Evolutionary conservation across 1,284 basidiomycete species (phyloP).

Genomic region (Malassezia dermatis): DNA sequence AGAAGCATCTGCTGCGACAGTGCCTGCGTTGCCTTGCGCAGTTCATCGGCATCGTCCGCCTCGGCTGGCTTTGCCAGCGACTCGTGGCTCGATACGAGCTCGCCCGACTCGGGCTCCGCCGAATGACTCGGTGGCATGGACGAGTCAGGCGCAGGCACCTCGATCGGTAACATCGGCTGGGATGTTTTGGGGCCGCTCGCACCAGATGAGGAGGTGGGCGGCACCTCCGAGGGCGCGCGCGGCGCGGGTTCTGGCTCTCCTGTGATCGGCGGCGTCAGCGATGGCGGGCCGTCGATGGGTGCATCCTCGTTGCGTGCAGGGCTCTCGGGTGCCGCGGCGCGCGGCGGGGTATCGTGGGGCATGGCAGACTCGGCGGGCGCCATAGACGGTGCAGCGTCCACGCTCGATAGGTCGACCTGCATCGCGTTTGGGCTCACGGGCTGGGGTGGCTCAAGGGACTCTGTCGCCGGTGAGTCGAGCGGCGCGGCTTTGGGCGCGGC

Average conservation of each 20-base stretch:
- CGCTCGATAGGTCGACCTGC: background rate
- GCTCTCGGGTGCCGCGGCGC: background rate
- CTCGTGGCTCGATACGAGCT: background rate
- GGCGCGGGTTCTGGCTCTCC: background rate
- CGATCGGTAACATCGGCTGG: background rate
- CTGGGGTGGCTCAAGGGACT: background rate
- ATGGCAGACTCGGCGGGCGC: background rate
- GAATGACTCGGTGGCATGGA: background rate
- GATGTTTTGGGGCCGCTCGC: background rate
- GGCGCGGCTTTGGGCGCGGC: too few relatives aligned
- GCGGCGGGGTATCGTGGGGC: background rate
- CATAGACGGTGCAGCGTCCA: background rate
- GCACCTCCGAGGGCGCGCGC: background rate
- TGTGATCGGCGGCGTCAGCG: background rate
- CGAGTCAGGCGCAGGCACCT: background rate
- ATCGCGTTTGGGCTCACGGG: background rate
- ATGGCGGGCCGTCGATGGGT: background rate
- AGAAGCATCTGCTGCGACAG: slow-evolving; percentile 7
- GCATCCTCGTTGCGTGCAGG: background rate
- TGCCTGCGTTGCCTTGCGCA: background rate
- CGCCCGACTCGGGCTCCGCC: background rate
- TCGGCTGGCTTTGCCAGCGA: background rate
- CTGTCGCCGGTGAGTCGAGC: background rate
- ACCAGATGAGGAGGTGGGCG: background rate
- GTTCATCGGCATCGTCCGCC: background rate